These are phyloP conservation scores for Cladosporium sp. DNA, from an alignment of 2,329 filamentous ascomycete genomes.

Conservation along the genomic window DNA sequence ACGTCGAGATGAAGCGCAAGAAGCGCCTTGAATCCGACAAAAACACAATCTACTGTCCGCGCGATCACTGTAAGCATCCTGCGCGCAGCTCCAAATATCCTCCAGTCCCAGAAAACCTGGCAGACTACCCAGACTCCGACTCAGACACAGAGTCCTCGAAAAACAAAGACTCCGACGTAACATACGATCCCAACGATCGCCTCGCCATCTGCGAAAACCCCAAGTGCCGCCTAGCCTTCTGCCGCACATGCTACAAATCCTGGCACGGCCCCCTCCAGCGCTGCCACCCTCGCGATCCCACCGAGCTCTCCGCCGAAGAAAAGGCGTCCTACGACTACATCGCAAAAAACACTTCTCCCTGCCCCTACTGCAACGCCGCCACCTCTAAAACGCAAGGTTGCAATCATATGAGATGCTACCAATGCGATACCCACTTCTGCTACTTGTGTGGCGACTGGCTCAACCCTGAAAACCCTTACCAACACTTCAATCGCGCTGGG, in stretches of 20 bases:
- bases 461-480: constrained; percentile 75
- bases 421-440: constrained; percentile 90
- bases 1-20: constrained; percentile 88
- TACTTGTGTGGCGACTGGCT: constrained; percentile 92
- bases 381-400: constrained; percentile 85
- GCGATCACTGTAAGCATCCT: constrained; percentile 88
- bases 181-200: constrained; percentile 53
- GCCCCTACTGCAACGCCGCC: constrained; percentile 81
- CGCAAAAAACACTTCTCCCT: constrained; percentile 76
- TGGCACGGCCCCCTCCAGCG: constrained; percentile 93
- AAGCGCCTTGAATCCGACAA: constrained; percentile 89
- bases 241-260: constrained; percentile 69
- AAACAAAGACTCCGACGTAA: constrained; percentile 15
- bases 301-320: constrained; percentile 79
- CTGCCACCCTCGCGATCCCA: constrained; percentile 63
- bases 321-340: constrained; percentile 85
- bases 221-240: constrained; percentile 88
- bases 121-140: constrained; percentile 37
- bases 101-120: constrained; percentile 45
- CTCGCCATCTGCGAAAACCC: constrained; percentile 87
- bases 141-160: constrained; percentile 7
- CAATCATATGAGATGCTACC: constrained; percentile 94
- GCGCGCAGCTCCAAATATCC: constrained; percentile 60
- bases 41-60: constrained; percentile 87
- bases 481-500: constrained; percentile 78